These are phyloP conservation scores for Lachancea thermotolerans DNA, from an alignment of 805 yeast species.

Conservation along the genomic window DNA sequence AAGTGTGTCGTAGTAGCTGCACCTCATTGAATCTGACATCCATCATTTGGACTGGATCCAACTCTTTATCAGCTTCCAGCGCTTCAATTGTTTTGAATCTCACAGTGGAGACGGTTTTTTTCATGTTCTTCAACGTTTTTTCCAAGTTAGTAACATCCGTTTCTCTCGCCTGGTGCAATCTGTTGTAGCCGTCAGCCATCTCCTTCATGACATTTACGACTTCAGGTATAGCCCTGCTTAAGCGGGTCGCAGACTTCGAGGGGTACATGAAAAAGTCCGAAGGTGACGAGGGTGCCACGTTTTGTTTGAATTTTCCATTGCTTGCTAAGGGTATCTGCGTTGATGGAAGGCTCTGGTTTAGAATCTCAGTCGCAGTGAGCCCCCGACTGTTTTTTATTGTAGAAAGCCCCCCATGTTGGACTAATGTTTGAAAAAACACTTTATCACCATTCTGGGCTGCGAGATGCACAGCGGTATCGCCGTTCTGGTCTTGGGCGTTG, in stretches of 20 bases:
- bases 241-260: constrained; percentile 29
- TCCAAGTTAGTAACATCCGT: constrained; percentile 33
- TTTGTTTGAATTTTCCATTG: constrained; percentile 6
- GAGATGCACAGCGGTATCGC: constrained; percentile 86
- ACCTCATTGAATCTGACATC: constrained; percentile 13
- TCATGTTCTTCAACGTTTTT: constrained; percentile 20
- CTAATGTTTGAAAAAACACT: constrained; percentile 22
- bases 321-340: not conserved
- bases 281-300: constrained; percentile 7
- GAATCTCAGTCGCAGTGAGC: constrained; percentile 24
- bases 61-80: constrained; percentile 54
- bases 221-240: constrained; percentile 25
- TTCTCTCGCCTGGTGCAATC: constrained; percentile 41
- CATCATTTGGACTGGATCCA: constrained; percentile 73
- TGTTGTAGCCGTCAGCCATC: constrained; percentile 49
- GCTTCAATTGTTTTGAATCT: constrained; percentile 29
- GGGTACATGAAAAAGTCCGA: constrained; percentile 27
- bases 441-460: constrained; percentile 72
- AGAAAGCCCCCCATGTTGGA: constrained; percentile 30
- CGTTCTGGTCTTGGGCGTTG: constrained; percentile 68
- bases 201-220: constrained; percentile 29
- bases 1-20: constrained; percentile 9
- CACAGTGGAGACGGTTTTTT: constrained; percentile 18
- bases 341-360: constrained; percentile 33
- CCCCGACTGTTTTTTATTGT: constrained; percentile 42